These are phyloP conservation scores for Lasiosphaeriaceae sp. DNA, from an alignment of 495 filamentous ascomycete species.

Conservation along the genomic window DNA sequence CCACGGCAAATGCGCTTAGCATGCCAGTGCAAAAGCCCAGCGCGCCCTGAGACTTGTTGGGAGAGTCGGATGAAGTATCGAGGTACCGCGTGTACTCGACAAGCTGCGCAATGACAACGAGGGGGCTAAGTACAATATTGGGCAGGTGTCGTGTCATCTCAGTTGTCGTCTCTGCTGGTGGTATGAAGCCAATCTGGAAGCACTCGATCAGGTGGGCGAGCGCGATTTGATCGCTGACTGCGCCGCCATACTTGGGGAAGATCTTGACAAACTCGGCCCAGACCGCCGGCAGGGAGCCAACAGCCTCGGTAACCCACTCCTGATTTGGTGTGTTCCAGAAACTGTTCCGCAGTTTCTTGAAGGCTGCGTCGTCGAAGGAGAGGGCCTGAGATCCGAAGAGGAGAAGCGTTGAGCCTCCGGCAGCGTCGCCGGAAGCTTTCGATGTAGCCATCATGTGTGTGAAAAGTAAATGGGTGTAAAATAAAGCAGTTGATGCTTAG, in stretches of 20 bases:
- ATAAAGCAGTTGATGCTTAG: no score
- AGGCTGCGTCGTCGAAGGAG: neutral
- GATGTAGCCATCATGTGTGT: no score
- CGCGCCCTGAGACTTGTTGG: neutral
- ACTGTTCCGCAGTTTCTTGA: neutral
- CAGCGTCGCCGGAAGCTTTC: no score
- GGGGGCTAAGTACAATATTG: constrained; percentile 34
- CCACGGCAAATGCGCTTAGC: constrained; percentile 31
- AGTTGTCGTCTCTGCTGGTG: neutral
- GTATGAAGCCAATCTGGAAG: neutral
- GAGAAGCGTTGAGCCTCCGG: neutral
- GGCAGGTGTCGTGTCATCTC: constrained; percentile 1
- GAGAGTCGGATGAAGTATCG: neutral
- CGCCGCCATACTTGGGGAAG: neutral
- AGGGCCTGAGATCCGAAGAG: constrained; percentile 3
- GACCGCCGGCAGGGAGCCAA: neutral
- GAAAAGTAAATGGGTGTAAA: no score
- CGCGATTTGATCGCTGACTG: neutral
- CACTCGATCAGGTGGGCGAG: neutral
- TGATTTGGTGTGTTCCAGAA: neutral
- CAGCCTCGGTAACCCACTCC: neutral
- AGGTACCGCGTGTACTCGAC: constrained; percentile 22
- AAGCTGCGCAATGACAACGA: constrained; percentile 36
- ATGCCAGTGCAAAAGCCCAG: constrained; percentile 38
- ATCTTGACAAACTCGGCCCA: neutral